Evolutionary conservation across 768 basidiomycete genomes (phyloP).

Genomic region (Multifurca ochricompacta): DNA sequence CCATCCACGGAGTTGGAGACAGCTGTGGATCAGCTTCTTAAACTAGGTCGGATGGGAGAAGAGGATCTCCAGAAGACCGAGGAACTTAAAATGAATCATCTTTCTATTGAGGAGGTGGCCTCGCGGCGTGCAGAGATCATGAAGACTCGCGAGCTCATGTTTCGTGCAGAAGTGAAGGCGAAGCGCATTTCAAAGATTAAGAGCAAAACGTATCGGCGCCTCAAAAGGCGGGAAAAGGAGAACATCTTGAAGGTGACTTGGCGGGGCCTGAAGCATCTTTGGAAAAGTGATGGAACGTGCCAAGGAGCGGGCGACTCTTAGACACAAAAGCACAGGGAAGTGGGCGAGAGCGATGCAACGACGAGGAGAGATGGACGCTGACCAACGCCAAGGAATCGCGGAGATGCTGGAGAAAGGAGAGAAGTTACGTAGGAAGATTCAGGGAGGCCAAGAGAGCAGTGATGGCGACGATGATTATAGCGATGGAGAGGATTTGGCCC

Average conservation of each 20-base stretch:
- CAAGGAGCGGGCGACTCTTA: constrained; percentile 79
- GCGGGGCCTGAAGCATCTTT: constrained; percentile 45
- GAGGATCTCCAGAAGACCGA: constrained; percentile 73
- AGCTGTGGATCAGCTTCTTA: constrained; percentile 73
- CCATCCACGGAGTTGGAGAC: constrained; percentile 82
- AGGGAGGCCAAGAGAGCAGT: constrained; percentile 46
- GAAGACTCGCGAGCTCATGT: constrained; percentile 87
- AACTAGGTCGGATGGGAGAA: constrained; percentile 75
- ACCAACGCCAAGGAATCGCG: constrained; percentile 59
- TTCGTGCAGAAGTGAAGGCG: constrained; percentile 86
- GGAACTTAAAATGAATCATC: constrained; percentile 74
- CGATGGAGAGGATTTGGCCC: constrained; percentile 51
- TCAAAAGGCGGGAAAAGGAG: constrained; percentile 72
- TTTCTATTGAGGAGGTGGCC: constrained; percentile 80
- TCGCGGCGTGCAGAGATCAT: constrained; percentile 75
- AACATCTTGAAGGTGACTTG: constrained; percentile 44
- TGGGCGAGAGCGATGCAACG: constrained; percentile 75
- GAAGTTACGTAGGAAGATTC: constrained; percentile 67
- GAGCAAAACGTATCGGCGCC: constrained; percentile 83
- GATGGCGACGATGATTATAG: constrained; percentile 41
- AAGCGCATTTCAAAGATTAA: constrained; percentile 92
- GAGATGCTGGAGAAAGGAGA: constrained; percentile 86
- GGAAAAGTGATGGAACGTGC: constrained; percentile 77
- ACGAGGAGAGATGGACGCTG: constrained; percentile 58
- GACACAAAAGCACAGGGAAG: constrained; percentile 83